Evolutionary conservation across 1,139 yeast species (phyloP).

Genomic region (Spencermartinsiella ligniputridi): DNA sequence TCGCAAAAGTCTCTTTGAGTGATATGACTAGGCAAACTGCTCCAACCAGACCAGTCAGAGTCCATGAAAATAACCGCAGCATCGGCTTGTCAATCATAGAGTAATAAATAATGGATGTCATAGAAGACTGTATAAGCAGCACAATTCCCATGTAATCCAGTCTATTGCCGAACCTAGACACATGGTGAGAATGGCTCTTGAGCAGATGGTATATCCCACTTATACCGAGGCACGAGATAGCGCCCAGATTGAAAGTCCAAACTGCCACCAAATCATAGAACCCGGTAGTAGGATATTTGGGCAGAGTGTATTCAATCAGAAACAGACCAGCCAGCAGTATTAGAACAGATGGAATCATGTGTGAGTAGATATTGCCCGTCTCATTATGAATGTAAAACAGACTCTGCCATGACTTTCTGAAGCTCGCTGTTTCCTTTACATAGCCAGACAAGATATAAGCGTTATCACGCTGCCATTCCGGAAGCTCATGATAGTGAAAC

Average conservation of each 20-base stretch:
- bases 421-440: constrained; percentile 63
- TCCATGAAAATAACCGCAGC: constrained; percentile 43
- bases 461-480: constrained; percentile 85
- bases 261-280: constrained; percentile 43
- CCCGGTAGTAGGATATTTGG: constrained; percentile 44
- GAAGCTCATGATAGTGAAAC: constrained; percentile 47
- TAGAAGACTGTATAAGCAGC: constrained; percentile 66
- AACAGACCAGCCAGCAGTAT: constrained; percentile 17
- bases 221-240: constrained; percentile 57
- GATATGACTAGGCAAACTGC: constrained; percentile 60
- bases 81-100: constrained; percentile 52
- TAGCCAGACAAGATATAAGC: constrained; percentile 72
- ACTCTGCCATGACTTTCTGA: constrained; percentile 47
- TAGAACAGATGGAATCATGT: constrained; percentile 62
- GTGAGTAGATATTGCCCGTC: constrained; percentile 75
- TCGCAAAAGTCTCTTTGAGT: constrained; percentile 58
- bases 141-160: constrained; percentile 87
- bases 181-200: constrained; percentile 64
- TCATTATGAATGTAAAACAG: constrained; percentile 77
- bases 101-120: constrained; percentile 65
- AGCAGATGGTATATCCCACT: constrained; percentile 75
- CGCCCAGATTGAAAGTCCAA: constrained; percentile 47
- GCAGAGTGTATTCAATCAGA: constrained; percentile 23
- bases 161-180: constrained; percentile 67
- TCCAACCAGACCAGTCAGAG: constrained; percentile 54